A percentile compares a stretch with the other conserved stretches of the same genome.
Conservation (phyloP, 768 basidiomycete genomes). For the Dacryopinax spathularia region DNA sequence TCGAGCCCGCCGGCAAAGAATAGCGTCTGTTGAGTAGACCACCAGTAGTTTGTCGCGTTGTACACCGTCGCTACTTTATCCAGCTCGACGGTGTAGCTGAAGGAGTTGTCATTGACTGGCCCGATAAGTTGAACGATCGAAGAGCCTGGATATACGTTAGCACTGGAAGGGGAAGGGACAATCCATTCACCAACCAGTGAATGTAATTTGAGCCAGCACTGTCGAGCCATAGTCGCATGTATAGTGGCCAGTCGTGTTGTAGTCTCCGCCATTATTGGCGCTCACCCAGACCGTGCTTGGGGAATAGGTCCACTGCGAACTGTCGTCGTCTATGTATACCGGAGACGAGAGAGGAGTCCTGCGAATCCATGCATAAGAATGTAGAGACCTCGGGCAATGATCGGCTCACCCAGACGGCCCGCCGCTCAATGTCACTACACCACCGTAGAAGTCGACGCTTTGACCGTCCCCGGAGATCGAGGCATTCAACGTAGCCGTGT, state of each 20-base stretch:
- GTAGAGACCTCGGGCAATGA: background rate
- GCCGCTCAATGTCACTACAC: background rate
- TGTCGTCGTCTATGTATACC: background rate
- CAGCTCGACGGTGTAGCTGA: background rate
- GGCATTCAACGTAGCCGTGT: background rate
- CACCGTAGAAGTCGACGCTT: background rate
- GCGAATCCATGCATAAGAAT: background rate
- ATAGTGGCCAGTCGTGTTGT: background rate
- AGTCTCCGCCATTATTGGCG: background rate
- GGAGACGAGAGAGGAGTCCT: background rate
- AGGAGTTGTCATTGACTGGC: background rate
- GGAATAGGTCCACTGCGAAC: background rate
- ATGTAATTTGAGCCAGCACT: background rate
- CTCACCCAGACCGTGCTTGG: background rate
- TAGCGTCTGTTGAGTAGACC: background rate
- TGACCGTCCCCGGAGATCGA: background rate
- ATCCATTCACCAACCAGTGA: background rate
- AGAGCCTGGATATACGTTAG: background rate
- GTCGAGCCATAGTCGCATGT: background rate
- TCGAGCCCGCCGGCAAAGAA: background rate
- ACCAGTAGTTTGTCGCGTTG: background rate
- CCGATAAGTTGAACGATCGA: background rate
- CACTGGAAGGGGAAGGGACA: background rate
- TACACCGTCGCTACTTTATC: background rate
- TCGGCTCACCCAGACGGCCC: background rate